Conservation (phyloP, 768 basidiomycete genomes). For the Paxillus ammoniavirescens region DNA sequence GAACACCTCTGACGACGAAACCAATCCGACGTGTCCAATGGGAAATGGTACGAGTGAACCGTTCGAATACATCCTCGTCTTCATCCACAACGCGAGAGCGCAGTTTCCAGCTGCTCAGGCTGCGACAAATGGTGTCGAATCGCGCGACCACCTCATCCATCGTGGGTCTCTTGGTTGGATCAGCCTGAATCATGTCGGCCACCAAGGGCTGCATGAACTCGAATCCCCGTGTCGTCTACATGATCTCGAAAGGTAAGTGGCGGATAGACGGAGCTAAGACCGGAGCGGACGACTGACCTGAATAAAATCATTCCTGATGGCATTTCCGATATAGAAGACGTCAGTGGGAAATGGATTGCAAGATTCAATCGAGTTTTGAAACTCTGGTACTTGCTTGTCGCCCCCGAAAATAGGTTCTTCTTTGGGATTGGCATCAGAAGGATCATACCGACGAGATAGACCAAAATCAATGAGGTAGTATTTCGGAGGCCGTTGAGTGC, state of each 20-base stretch:
- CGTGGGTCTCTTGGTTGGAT: slow-evolving; percentile 20
- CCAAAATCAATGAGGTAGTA: slow-evolving; percentile 40
- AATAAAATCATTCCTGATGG: slow-evolving; percentile 32
- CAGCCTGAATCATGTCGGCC: slow-evolving; percentile 19
- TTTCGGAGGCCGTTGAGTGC: slow-evolving; percentile 28
- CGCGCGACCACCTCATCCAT: slow-evolving; percentile 21
- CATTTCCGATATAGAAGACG: slow-evolving; percentile 43
- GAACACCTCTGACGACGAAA: slow-evolving; percentile 9
- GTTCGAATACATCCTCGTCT: slow-evolving; percentile 11
- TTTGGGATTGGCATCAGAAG: slow-evolving; percentile 21
- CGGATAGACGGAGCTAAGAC: too few relatives aligned
- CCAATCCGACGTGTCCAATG: slow-evolving; percentile 27
- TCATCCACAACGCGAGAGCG: slow-evolving; percentile 28
- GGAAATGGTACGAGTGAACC: slow-evolving; percentile 5
- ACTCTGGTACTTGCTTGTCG: slow-evolving; percentile 43
- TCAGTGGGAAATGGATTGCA: slow-evolving; percentile 43
- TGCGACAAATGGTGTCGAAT: slow-evolving; percentile 12
- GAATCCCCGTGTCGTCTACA: slow-evolving; percentile 9
- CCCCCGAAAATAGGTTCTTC: slow-evolving; percentile 36
- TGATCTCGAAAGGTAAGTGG: too few relatives aligned
- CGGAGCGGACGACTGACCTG: slow-evolving; percentile 17
- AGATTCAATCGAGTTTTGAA: slow-evolving; percentile 19
- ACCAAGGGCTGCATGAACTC: slow-evolving; percentile 23
- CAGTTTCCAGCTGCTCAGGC: slow-evolving; percentile 11
- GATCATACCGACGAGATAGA: slow-evolving; percentile 30